Evolutionary conservation across 2,329 filamentous ascomycete species (phyloP).

Genomic region (Cadophora sp.): DNA sequence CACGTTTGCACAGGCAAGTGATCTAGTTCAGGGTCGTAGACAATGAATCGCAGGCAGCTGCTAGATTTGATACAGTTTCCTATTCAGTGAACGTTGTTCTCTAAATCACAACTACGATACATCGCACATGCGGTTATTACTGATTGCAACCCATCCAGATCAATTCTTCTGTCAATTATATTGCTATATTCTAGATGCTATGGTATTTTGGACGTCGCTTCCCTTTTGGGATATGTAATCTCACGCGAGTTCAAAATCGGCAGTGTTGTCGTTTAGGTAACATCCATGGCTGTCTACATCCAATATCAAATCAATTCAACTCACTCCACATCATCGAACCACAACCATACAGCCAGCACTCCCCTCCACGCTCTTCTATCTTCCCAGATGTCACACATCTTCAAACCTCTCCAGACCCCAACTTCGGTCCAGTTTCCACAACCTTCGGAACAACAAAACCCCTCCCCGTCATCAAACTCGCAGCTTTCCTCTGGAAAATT

Average conservation of each 20-base stretch:
- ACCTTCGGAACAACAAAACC: not conserved
- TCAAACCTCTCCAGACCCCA: not conserved
- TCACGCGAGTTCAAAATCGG: too few species aligned
- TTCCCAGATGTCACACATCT: not conserved
- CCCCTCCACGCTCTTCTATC: not conserved
- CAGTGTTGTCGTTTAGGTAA: too few species aligned
- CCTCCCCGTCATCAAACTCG: not conserved
- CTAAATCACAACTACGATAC: not conserved
- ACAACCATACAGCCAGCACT: too few species aligned
- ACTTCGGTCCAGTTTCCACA: not conserved
- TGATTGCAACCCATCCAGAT: not conserved
- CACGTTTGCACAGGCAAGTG: not conserved
- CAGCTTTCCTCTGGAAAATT: not conserved
- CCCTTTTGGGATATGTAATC: too few species aligned
- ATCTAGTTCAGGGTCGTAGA: not conserved
- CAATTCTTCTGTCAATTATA: too few species aligned
- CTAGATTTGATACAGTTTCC: not conserved
- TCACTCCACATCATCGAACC: too few species aligned
- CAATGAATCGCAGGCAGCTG: slow-evolving; percentile 10
- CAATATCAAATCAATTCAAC: too few species aligned
- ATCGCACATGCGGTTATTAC: not conserved
- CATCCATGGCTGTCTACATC: too few species aligned
- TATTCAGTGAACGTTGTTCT: not conserved
- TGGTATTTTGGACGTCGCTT: too few species aligned
- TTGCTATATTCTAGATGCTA: too few species aligned